These are phyloP conservation scores for Xylariaceae sp. DNA, from an alignment of 2,329 filamentous ascomycete species.

Conservation along the genomic window DNA sequence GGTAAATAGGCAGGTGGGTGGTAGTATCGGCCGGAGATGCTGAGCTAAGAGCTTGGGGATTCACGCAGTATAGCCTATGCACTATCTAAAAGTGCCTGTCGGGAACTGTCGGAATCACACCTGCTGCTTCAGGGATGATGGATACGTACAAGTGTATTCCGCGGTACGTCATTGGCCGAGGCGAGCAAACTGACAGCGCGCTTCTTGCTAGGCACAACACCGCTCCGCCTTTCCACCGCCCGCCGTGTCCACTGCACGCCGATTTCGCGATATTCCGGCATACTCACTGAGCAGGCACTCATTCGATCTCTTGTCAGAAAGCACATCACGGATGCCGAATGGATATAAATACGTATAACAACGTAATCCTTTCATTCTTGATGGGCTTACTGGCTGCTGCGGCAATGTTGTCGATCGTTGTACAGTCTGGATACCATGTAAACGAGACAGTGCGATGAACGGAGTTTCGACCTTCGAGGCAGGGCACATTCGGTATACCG, in stretches of 20 bases:
- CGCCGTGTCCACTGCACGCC: conserved; percentile 20
- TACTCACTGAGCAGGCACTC: conserved; percentile 1
- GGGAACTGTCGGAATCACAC: conserved; percentile 18
- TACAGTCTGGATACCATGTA: no score
- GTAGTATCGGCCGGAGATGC: no score
- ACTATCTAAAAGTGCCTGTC: neutral
- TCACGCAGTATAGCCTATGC: neutral
- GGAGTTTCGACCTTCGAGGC: no score
- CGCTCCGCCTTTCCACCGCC: conserved; percentile 26
- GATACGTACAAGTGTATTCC: neutral
- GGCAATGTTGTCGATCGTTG: no score
- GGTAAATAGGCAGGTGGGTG: no score
- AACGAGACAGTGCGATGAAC: no score
- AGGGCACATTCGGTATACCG: no score
- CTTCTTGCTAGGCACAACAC: neutral
- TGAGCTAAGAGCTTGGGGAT: neutral
- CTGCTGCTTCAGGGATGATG: neutral
- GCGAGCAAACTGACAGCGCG: neutral
- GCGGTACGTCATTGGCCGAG: neutral
- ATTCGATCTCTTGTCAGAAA: no score
- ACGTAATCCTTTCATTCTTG: no score
- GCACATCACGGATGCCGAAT: no score
- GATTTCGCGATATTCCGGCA: neutral
- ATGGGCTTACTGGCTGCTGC: no score
- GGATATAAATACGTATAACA: no score